phyloP scores from a whole-genome alignment of 306 rosid species.

The Acacia melanoxylon region DNA sequence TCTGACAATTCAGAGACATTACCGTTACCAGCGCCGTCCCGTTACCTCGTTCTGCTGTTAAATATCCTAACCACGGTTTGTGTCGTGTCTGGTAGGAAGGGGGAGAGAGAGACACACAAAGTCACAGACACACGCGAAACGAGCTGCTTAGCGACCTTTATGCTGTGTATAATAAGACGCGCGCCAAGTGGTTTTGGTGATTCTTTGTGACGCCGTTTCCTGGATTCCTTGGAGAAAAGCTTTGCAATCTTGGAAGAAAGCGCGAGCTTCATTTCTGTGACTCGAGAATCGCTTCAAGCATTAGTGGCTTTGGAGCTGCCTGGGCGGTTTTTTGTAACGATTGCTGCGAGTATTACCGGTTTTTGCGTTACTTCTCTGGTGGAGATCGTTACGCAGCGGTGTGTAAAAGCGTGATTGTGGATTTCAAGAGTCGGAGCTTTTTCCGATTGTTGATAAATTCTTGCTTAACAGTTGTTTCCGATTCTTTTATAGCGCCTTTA shows the following conservation, averaged over 20 bases:
- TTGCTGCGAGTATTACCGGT: conserved; percentile 18
- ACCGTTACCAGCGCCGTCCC: conserved; percentile 32
- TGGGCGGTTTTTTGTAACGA: conserved; percentile 44
- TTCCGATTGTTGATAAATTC: not conserved
- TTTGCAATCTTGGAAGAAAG: not conserved
- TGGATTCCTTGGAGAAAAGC: conserved; percentile 19
- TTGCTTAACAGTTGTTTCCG: conserved; percentile 9
- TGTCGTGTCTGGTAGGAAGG: not conserved
- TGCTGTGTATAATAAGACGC: conserved; percentile 41
- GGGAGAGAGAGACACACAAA: not conserved
- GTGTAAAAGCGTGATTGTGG: conserved; percentile 12
- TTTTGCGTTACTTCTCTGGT: conserved; percentile 37
- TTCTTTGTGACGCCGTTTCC: conserved; percentile 56
- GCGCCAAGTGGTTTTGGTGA: conserved; percentile 46
- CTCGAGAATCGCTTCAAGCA: not conserved
- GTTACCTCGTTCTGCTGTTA: not conserved
- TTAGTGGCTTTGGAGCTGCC: conserved; percentile 34
- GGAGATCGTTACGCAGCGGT: conserved; percentile 24
- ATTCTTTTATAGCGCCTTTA: conserved; percentile 6
- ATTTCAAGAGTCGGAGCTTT: conserved; percentile 34
- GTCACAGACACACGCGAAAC: conserved; percentile 1
- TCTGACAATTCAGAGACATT: not conserved
- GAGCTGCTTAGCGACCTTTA: conserved; percentile 24
- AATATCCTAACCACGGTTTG: conserved; percentile 40
- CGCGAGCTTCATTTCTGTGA: not conserved